phyloP scores from a whole-genome alignment of 1,139 yeast species.

The Entelexis paramagnoliae region DNA sequence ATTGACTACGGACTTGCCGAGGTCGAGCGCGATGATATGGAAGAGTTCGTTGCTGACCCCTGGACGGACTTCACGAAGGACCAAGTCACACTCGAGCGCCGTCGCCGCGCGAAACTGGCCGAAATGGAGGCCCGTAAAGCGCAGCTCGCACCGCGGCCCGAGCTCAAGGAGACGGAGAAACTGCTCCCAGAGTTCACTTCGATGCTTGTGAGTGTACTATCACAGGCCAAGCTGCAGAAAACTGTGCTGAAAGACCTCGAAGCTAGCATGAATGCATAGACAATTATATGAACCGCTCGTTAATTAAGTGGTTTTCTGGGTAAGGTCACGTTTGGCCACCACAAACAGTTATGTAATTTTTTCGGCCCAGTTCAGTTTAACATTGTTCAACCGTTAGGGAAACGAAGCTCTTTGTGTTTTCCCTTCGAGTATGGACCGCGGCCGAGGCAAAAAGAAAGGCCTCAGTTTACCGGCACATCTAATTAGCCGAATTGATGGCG shows the following conservation, averaged over 20 bases:
- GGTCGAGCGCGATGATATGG: conserved; percentile 32
- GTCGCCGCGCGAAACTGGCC: conserved; percentile 18
- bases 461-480: conserved; percentile 17
- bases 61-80: conserved; percentile 21
- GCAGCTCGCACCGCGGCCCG: conserved; percentile 27
- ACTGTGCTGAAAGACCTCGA: conserved; percentile 7
- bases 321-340: conserved; percentile 2
- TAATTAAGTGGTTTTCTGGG: background rate
- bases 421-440: background rate
- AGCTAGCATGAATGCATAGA: background rate
- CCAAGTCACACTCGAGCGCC: conserved; percentile 24
- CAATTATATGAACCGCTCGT: background rate
- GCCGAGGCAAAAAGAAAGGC: background rate
- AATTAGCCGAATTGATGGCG: conserved; percentile 13
- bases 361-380: background rate
- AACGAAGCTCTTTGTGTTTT: background rate
- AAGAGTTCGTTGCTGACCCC: conserved; percentile 22
- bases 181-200: conserved; percentile 26
- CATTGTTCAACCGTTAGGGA: background rate
- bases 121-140: conserved; percentile 22
- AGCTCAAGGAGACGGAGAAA: conserved; percentile 27
- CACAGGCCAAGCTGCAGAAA: conserved; percentile 9
- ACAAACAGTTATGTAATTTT: conserved; percentile 4
- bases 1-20: conserved; percentile 29
- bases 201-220: conserved; percentile 8